phyloP scores from a whole-genome alignment of 768 basidiomycete genomes.

The Panellus pusillus region DNA sequence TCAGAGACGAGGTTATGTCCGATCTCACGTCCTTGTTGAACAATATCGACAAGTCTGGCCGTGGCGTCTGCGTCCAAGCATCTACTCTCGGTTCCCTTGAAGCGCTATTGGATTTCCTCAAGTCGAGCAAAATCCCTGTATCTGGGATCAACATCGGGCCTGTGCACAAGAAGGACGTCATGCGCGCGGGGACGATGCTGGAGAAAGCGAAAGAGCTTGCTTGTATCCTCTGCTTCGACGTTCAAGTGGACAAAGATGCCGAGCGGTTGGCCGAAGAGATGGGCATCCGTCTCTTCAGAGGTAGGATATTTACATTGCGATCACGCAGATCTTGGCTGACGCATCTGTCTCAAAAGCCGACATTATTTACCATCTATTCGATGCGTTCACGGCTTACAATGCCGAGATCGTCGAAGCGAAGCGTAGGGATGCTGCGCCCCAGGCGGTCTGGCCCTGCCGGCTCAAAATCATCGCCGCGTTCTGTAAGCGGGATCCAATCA shows the following conservation, averaged over 20 bases:
- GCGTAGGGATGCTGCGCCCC: slow-evolving; percentile 85
- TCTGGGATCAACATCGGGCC: slow-evolving; percentile 98
- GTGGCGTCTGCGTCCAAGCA: slow-evolving; percentile 96
- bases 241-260: slow-evolving; percentile 89
- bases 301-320: slow-evolving; percentile 38
- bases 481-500: slow-evolving; percentile 96
- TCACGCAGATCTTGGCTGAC: slow-evolving; percentile 9
- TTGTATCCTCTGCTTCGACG: slow-evolving; percentile 96
- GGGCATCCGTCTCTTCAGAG: slow-evolving; percentile 93
- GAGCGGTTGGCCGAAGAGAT: slow-evolving; percentile 90
- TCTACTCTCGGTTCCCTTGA: slow-evolving; percentile 97
- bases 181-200: slow-evolving; percentile 90
- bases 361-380: slow-evolving; percentile 98
- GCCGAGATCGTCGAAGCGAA: slow-evolving; percentile 91
- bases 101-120: slow-evolving; percentile 94
- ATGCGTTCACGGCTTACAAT: slow-evolving; percentile 94
- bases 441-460: slow-evolving; percentile 95
- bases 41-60: slow-evolving; percentile 93
- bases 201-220: slow-evolving; percentile 96
- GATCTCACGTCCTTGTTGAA: slow-evolving; percentile 87
- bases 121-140: slow-evolving; percentile 93
- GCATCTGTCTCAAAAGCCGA: slow-evolving; percentile 59
- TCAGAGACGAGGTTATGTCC: slow-evolving; percentile 95
- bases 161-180: slow-evolving; percentile 92
- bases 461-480: slow-evolving; percentile 93